These are phyloP conservation scores for Daphne laureola DNA, from an alignment of 441 rosid genomes.

Conservation along the genomic window DNA sequence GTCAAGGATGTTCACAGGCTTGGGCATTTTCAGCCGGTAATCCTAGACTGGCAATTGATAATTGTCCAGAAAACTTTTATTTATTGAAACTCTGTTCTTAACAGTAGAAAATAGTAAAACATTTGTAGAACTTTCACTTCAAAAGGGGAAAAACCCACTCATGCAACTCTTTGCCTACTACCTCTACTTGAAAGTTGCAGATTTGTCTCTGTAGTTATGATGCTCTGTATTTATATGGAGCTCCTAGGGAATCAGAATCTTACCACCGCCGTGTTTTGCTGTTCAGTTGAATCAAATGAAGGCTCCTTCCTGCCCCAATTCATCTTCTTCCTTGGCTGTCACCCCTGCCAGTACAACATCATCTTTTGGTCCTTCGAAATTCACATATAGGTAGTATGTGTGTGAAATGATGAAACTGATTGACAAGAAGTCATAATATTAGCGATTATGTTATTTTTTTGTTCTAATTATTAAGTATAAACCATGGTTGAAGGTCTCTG, in stretches of 20 bases:
- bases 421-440: too few relatives aligned
- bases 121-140: too few relatives aligned
- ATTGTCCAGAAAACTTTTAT: too few relatives aligned
- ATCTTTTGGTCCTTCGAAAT: conserved; percentile 31
- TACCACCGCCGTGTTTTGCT: too few relatives aligned
- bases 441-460: conserved; percentile 5
- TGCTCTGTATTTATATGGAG: too few relatives aligned
- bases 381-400: conserved; percentile 42
- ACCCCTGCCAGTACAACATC: conserved; percentile 26
- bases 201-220: too few relatives aligned
- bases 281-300: conserved; percentile 48
- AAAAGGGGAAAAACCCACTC: too few relatives aligned
- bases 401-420: conserved; percentile 1
- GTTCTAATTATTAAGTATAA: conserved; percentile 21
- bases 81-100: too few relatives aligned
- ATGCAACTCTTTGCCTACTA: too few relatives aligned
- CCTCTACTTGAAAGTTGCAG: too few relatives aligned
- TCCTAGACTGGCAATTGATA: neutral
- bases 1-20: conserved; percentile 21
- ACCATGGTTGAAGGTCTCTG: conserved; percentile 47
- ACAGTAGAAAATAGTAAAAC: too few relatives aligned
- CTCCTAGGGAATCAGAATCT: too few relatives aligned
- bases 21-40: conserved; percentile 44
- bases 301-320: conserved; percentile 34
- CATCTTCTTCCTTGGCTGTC: conserved; percentile 35